Evolutionary conservation across 2,329 filamentous ascomycete genomes (phyloP).

Genomic region (Penicillium sp.): DNA sequence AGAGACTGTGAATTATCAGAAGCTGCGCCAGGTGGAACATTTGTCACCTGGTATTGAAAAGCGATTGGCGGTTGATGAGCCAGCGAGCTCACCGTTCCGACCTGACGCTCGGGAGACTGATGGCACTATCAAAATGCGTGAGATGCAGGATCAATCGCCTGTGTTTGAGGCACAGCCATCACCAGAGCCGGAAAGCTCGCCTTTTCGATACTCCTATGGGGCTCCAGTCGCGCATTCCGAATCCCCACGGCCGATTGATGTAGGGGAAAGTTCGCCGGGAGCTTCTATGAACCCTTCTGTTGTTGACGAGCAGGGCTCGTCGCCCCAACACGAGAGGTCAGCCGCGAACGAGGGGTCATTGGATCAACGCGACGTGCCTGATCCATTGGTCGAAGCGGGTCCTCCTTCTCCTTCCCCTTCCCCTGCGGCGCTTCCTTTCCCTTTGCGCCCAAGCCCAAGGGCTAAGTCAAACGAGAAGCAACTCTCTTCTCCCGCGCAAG

Average conservation of each 20-base stretch:
- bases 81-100: conserved; percentile 41
- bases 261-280: not conserved
- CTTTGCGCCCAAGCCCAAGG: conserved; percentile 25
- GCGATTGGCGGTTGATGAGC: conserved; percentile 16
- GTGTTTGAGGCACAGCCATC: conserved; percentile 11
- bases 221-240: not conserved
- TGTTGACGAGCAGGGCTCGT: conserved; percentile 32
- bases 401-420: not conserved
- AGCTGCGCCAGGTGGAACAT: conserved; percentile 16
- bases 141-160: conserved; percentile 13
- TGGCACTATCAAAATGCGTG: conserved; percentile 27
- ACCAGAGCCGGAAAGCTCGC: conserved; percentile 35
- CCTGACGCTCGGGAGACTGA: conserved; percentile 29
- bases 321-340: conserved; percentile 31
- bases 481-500: not conserved
- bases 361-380: conserved; percentile 9
- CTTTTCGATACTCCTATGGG: conserved; percentile 28
- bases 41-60: conserved; percentile 13
- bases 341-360: conserved; percentile 28
- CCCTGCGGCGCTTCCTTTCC: conserved; percentile 27
- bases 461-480: not conserved
- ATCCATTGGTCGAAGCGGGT: not conserved
- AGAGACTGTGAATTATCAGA: conserved; percentile 32
- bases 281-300: not conserved
- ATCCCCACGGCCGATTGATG: conserved; percentile 12